phyloP scores from a whole-genome alignment of 1,284 basidiomycete species.

The Fereydounia khargensis region DNA sequence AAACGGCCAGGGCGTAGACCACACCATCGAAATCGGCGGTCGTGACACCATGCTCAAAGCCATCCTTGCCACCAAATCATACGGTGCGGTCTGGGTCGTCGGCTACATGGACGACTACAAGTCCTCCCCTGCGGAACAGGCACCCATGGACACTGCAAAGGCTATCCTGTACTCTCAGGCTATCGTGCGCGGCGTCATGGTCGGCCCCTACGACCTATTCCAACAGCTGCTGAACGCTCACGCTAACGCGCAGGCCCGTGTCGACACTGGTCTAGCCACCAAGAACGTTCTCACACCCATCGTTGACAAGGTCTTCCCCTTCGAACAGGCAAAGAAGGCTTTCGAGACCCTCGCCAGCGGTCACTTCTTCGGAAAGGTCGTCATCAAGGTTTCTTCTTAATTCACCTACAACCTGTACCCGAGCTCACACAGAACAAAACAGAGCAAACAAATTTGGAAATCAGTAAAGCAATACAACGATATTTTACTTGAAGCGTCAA shows the following conservation, averaged over 20 bases:
- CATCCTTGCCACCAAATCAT: constrained; percentile 11
- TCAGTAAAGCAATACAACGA: too few species aligned
- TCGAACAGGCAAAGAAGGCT: constrained; percentile 17
- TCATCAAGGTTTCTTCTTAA: constrained; percentile 19
- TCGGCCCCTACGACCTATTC: constrained; percentile 27
- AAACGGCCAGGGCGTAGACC: constrained; percentile 12
- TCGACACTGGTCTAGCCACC: not conserved
- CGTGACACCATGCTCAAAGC: constrained; percentile 13
- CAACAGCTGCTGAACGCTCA: constrained; percentile 21
- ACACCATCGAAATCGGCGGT: constrained; percentile 33
- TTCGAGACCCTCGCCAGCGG: constrained; percentile 15
- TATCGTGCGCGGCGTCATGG: constrained; percentile 23
- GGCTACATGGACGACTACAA: constrained; percentile 36
- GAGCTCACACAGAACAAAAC: too few species aligned
- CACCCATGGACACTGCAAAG: constrained; percentile 11
- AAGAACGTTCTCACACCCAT: constrained; percentile 14
- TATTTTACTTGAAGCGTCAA: too few species aligned
- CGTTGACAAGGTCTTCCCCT: constrained; percentile 15
- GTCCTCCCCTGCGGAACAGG: not conserved
- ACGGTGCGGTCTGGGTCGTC: constrained; percentile 20
- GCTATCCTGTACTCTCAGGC: constrained; percentile 21
- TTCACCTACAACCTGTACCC: not conserved
- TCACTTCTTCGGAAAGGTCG: constrained; percentile 26
- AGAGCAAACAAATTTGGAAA: too few species aligned
- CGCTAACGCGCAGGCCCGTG: constrained; percentile 2